Conservation (phyloP, 345 rosid genomes). For the Camelina sativa region DNA sequence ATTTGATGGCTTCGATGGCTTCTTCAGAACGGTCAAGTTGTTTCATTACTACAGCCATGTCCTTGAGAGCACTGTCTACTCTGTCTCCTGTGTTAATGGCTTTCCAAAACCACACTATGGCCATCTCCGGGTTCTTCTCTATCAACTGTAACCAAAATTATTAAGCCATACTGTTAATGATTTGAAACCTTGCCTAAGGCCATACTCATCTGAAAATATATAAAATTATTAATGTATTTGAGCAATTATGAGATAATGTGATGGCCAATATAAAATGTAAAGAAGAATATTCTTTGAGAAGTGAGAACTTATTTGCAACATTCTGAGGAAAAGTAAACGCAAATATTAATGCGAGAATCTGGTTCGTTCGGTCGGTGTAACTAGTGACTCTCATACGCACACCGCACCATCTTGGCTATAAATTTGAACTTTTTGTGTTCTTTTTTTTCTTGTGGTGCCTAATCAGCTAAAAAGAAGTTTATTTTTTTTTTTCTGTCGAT, state of each 20-base stretch:
- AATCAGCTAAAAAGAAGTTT: background rate
- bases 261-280: background rate
- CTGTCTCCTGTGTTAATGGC: slow-evolving; percentile 86
- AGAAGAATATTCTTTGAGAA: slow-evolving; percentile 1
- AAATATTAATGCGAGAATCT: background rate
- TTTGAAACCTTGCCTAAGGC: background rate
- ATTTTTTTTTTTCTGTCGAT: background rate
- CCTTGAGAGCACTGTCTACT: slow-evolving; percentile 81
- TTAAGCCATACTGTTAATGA: background rate
- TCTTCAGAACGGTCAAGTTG: slow-evolving; percentile 76
- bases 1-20: slow-evolving; percentile 93
- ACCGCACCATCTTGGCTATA: slow-evolving; percentile 5
- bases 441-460: background rate
- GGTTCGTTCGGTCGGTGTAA: slow-evolving; percentile 17
- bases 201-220: background rate
- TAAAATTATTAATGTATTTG: background rate
- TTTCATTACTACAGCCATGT: slow-evolving; percentile 96
- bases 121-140: slow-evolving; percentile 79
- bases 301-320: slow-evolving; percentile 18
- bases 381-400: slow-evolving; percentile 13
- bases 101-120: slow-evolving; percentile 84
- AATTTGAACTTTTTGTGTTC: too few species aligned
- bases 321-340: slow-evolving; percentile 18
- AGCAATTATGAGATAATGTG: background rate
- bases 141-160: slow-evolving; percentile 57